Conservation (phyloP, 1,284 basidiomycete genomes). For the Leccinum pachyderme region DNA sequence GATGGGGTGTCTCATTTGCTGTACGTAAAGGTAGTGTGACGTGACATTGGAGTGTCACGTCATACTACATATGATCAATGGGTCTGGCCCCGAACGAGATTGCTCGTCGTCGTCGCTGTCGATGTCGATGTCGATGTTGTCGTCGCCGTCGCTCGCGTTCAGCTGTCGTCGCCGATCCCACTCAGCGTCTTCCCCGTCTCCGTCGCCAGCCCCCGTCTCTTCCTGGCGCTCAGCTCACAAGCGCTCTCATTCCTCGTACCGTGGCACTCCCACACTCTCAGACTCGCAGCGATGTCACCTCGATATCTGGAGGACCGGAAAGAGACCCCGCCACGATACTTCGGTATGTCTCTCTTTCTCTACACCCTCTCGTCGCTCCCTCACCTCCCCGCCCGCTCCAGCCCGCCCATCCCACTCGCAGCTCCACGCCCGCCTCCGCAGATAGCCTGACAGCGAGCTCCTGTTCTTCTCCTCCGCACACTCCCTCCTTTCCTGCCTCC, state of each 20-base stretch:
- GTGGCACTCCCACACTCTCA: slow-evolving; percentile 34
- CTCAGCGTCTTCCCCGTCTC: slow-evolving; percentile 49
- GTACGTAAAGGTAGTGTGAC: slow-evolving; percentile 14
- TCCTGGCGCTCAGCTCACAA: slow-evolving; percentile 45
- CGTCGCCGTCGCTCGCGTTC: slow-evolving; percentile 40
- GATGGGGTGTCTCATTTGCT: slow-evolving; percentile 17
- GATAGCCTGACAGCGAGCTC: slow-evolving; percentile 31
- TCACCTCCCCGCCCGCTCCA: slow-evolving; percentile 6
- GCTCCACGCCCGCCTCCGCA: slow-evolving; percentile 30
- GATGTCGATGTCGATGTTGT: slow-evolving; percentile 41
- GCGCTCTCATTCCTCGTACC: slow-evolving; percentile 43
- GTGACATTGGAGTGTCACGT: slow-evolving; percentile 8
- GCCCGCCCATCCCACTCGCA: slow-evolving; percentile 21
- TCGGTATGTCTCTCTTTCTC: slow-evolving; percentile 38
- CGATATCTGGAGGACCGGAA: slow-evolving; percentile 53
- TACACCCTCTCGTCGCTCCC: background rate
- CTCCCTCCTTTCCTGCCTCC: slow-evolving; percentile 47
- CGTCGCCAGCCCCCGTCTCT: slow-evolving; percentile 34
- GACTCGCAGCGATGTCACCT: slow-evolving; percentile 50
- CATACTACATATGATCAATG: background rate
- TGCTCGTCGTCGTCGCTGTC: slow-evolving; percentile 10
- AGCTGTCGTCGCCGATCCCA: slow-evolving; percentile 53
- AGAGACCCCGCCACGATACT: slow-evolving; percentile 46
- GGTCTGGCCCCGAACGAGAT: slow-evolving; percentile 18
- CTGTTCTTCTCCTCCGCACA: slow-evolving; percentile 29